Conservation (phyloP, 805 yeast genomes). For the Ogataea pilisensis region DNA sequence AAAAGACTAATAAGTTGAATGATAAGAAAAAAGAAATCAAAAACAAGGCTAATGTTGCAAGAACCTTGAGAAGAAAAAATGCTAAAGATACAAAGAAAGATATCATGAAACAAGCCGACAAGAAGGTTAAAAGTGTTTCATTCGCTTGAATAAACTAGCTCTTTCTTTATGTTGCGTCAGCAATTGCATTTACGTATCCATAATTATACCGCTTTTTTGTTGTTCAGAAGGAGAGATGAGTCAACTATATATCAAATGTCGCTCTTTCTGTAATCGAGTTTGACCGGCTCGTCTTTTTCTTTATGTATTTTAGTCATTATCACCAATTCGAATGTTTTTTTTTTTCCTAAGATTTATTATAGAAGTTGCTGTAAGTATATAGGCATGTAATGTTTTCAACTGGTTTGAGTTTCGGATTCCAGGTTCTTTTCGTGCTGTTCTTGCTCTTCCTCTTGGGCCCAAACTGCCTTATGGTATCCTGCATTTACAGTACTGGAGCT, state of each 20-base stretch:
- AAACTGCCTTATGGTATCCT: slow-evolving; percentile 1
- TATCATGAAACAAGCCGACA: slow-evolving; percentile 18
- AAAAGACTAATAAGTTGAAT: slow-evolving; percentile 64
- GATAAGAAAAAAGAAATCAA: slow-evolving; percentile 74
- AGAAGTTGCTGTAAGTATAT: no score
- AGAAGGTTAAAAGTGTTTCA: slow-evolving; percentile 36
- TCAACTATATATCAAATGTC: no score
- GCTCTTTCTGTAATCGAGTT: no score
- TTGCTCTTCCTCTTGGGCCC: slow-evolving; percentile 6
- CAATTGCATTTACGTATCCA: neutral
- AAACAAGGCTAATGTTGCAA: slow-evolving; percentile 65
- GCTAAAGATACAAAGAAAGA: slow-evolving; percentile 31
- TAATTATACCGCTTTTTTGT: neutral
- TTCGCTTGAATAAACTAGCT: slow-evolving; percentile 44
- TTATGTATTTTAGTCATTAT: no score
- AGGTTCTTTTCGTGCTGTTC: no score
- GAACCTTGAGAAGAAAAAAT: slow-evolving; percentile 62
- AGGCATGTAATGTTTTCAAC: no score
- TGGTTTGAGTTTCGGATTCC: no score
- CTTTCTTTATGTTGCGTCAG: neutral
- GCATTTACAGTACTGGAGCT: no score
- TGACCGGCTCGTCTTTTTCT: no score
- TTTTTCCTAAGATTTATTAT: no score
- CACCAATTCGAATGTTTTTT: no score
- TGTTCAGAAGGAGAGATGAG: neutral